Conservation (phyloP, 2,329 filamentous ascomycete species). For the Plenodomus biglobosus region DNA sequence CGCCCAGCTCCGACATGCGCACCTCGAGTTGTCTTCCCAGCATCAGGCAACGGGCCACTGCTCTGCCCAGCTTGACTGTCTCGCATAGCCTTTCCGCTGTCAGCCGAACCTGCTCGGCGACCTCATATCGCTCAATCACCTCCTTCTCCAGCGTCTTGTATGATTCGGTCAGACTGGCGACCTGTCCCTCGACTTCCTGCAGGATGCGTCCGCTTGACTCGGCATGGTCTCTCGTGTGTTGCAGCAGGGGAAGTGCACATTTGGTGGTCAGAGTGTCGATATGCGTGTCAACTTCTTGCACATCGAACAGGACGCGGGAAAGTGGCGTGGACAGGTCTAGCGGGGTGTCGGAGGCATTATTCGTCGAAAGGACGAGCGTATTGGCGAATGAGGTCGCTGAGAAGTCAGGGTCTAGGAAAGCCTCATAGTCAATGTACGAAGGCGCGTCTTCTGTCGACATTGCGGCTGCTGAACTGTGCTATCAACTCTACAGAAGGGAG, state of each 20-base stretch:
- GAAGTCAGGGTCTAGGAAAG: slow-evolving; percentile 83
- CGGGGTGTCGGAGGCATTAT: slow-evolving; percentile 85
- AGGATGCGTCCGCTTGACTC: slow-evolving; percentile 72
- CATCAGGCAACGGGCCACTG: slow-evolving; percentile 75
- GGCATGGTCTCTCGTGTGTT: slow-evolving; percentile 74
- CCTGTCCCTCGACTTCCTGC: slow-evolving; percentile 74
- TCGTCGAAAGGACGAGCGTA: slow-evolving; percentile 81
- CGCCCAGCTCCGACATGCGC: slow-evolving; percentile 72
- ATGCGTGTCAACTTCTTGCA: slow-evolving; percentile 94
- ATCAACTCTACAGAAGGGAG: not conserved
- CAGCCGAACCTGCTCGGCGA: slow-evolving; percentile 77
- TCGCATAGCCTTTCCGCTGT: slow-evolving; percentile 79
- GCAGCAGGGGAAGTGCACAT: slow-evolving; percentile 75
- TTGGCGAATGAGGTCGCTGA: slow-evolving; percentile 83
- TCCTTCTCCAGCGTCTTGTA: slow-evolving; percentile 85
- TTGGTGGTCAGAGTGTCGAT: slow-evolving; percentile 88
- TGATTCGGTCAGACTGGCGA: slow-evolving; percentile 77
- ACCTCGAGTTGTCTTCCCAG: slow-evolving; percentile 83
- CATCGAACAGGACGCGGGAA: slow-evolving; percentile 90
- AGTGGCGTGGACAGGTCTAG: slow-evolving; percentile 93
- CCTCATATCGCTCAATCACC: slow-evolving; percentile 80
- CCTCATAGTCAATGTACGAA: slow-evolving; percentile 95
- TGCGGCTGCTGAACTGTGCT: slow-evolving; percentile 1
- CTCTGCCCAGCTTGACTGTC: slow-evolving; percentile 73
- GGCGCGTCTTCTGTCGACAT: slow-evolving; percentile 54